Conservation (phyloP, 257 asterid species). For the Primulina huaijiensis region DNA sequence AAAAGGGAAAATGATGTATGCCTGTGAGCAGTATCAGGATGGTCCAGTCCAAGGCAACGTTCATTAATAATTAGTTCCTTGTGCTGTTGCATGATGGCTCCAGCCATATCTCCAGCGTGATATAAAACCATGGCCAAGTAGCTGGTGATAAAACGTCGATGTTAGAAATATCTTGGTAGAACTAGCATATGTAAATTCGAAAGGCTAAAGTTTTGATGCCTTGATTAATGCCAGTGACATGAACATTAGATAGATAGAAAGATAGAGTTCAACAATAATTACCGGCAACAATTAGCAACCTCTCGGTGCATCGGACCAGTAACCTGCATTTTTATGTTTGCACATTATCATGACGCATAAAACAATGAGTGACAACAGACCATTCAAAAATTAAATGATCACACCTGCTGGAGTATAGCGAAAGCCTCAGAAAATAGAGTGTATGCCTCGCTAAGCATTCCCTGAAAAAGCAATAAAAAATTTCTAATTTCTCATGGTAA, state of each 20-base stretch:
- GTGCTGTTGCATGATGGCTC: slow-evolving; percentile 96
- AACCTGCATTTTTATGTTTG: slow-evolving; percentile 51
- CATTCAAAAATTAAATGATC: not conserved
- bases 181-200: not conserved
- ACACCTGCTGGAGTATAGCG: slow-evolving; percentile 90
- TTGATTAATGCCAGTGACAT: too few relatives aligned
- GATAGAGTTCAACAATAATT: slow-evolving; percentile 21
- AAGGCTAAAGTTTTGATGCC: not conserved
- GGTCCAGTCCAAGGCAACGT: slow-evolving; percentile 96
- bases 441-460: slow-evolving; percentile 87
- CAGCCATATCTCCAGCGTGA: slow-evolving; percentile 99
- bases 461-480: slow-evolving; percentile 36
- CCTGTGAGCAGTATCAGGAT: slow-evolving; percentile 99
- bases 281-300: slow-evolving; percentile 99
- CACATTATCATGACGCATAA: slow-evolving; percentile 4
- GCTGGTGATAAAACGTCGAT: slow-evolving; percentile 34
- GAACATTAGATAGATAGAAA: not conserved
- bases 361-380: not conserved
- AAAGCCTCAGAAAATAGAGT: slow-evolving; percentile 85
- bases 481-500: not conserved
- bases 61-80: slow-evolving; percentile 95
- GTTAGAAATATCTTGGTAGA: not conserved
- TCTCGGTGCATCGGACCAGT: slow-evolving; percentile 99
- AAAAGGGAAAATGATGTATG: slow-evolving; percentile 10
- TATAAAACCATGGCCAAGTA: slow-evolving; percentile 97